A percentile compares a stretch with the other conserved stretches of the same genome.
Evolutionary conservation across 2,329 filamentous ascomycete species (phyloP).

Genomic region (Fusarium keratoplasticum): DNA sequence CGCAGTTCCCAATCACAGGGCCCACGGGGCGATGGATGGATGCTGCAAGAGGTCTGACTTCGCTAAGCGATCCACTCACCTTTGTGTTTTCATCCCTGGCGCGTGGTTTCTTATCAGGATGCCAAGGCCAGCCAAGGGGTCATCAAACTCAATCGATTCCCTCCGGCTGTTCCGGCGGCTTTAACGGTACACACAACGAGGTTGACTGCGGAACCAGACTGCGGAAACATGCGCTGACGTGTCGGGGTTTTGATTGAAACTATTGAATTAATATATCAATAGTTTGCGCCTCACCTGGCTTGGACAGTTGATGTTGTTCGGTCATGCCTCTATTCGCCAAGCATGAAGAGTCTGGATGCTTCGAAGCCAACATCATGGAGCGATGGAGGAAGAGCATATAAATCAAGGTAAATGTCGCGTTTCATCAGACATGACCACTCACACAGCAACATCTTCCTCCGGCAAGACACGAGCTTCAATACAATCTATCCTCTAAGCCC

Average conservation of each 20-base stretch:
- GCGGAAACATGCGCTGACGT: neutral
- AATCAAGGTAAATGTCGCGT: neutral
- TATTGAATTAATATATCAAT: constrained; percentile 1
- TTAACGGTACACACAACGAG: neutral
- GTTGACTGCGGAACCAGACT: neutral
- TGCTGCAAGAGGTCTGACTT: neutral
- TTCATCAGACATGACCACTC: neutral
- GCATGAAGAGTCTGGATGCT: neutral
- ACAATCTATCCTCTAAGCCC: neutral
- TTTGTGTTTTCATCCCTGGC: neutral
- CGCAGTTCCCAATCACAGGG: neutral
- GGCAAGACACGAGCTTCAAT: neutral
- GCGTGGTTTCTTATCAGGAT: neutral
- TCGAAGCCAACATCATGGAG: neutral
- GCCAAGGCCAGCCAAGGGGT: neutral
- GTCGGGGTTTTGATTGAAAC: neutral
- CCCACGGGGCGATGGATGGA: neutral
- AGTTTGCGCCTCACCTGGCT: neutral
- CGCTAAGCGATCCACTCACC: neutral
- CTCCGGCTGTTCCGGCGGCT: neutral
- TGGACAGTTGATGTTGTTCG: neutral
- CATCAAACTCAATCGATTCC: neutral
- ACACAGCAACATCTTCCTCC: neutral
- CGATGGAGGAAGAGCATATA: neutral
- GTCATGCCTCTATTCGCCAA: neutral